Evolutionary conservation across 2,329 filamentous ascomycete genomes (phyloP), one percentile per base, ranked within the genome.

Genomic region (Domatiomyces globalis): DNA sequence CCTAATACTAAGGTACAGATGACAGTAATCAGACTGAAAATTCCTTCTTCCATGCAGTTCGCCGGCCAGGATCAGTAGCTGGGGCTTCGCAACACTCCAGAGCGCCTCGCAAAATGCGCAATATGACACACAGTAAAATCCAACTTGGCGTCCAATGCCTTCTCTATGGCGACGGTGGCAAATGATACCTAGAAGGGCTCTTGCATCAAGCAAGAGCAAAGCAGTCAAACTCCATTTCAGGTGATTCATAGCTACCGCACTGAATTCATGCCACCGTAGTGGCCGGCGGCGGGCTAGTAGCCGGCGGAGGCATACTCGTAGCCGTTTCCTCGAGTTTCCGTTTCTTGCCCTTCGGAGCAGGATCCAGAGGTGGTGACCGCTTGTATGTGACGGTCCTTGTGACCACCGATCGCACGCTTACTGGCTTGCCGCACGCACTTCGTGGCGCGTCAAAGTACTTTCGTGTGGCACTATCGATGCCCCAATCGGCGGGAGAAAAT

Each of bases 361-460:
- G 86, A 58, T 88, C 85, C 71, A 96, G 86, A 58, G 83, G 76
- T 55, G 64, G 76, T 64, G 84, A 65, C 49, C 73, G 70, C 62
- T 86, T 94, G 69, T 94, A 95, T 43, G 87, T 95, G 54, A 95
- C 86, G 15, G 88, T 95, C 60, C 88, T 79, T n/a, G 89, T 95
- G 49, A 95, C 85, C 4, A 95, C 87, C 67, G 95, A 88, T 50
- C 87, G 76, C 53, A 95, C 87, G 63, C 76, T 81, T 50, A 83
- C 77, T 15, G 71, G 77, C 54, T 82, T 78, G 51, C 82, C 73
- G 60, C 75, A 81, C 29, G 81, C 80, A 58, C 75, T 77, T 43
- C 78, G 72, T n/a, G 76, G 69, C 49, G 70, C 67, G 50, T 84
- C 83, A 54, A 78, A 75, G 60, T 80, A 81, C 49, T 79, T 70